Conservation (phyloP, 2,329 filamentous ascomycete species). For the Neofusicoccum sp. region DNA sequence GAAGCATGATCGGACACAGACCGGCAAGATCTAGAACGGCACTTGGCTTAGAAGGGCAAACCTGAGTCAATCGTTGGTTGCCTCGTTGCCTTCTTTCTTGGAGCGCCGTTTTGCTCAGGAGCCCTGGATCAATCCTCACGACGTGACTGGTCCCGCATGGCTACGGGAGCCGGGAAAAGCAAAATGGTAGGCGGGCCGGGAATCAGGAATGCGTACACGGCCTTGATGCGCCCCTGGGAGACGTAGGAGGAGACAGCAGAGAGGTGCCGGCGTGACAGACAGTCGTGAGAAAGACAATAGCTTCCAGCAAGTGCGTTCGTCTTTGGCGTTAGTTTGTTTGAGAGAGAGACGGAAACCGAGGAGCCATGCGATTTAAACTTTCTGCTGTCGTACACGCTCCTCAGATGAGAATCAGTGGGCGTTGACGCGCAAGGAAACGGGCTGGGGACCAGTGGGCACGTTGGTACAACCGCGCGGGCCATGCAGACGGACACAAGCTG, state of each 20-base stretch:
- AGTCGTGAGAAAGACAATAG: background rate
- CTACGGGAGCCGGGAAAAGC: no score
- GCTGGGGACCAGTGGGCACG: background rate
- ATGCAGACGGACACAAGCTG: background rate
- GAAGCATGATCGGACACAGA: background rate
- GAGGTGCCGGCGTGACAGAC: background rate
- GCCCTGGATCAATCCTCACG: no score
- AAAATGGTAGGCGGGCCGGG: no score
- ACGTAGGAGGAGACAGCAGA: background rate
- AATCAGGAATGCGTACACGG: background rate
- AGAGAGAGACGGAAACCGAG: background rate
- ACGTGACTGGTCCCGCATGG: no score
- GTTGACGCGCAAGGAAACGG: background rate
- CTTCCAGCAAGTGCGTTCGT: background rate
- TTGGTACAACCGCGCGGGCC: no score
- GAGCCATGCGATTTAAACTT: background rate
- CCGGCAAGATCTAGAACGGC: background rate
- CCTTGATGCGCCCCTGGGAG: background rate
- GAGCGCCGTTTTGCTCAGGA: no score
- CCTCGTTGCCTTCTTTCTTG: constrained; percentile 1
- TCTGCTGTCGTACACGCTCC: background rate
- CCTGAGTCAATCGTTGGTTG: background rate
- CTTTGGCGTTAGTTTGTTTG: background rate
- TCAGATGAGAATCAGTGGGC: no score
- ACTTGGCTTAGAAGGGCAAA: no score